Percentiles rank a stretch among this genome's conserved stretches.
phyloP scores from a whole-genome alignment of 148 eudicot species.

The Spergularia marina region DNA sequence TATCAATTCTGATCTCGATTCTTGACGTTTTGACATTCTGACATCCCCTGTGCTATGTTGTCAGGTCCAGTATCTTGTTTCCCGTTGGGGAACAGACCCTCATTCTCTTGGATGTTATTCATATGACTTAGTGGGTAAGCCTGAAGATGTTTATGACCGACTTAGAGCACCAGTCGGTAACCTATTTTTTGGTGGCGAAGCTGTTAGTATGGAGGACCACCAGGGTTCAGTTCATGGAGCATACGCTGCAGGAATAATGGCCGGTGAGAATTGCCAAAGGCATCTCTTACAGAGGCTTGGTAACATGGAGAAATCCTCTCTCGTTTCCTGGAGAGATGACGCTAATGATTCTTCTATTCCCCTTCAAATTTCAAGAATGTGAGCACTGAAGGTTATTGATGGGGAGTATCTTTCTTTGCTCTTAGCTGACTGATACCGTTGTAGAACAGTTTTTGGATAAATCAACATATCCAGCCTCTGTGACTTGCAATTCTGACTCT shows the following conservation, averaged over 20 bases:
- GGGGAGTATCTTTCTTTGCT: background rate
- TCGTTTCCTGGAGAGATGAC: slow-evolving; percentile 45
- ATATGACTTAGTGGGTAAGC: slow-evolving; percentile 83
- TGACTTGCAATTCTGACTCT: no score
- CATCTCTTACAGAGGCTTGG: slow-evolving; percentile 57
- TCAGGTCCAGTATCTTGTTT: slow-evolving; percentile 85
- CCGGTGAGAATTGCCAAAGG: slow-evolving; percentile 73
- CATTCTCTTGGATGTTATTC: slow-evolving; percentile 91
- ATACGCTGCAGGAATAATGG: slow-evolving; percentile 77
- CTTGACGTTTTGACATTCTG: background rate
- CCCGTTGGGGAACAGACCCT: slow-evolving; percentile 89
- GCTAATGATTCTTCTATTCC: slow-evolving; percentile 56
- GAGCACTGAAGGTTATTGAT: background rate
- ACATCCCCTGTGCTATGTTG: background rate
- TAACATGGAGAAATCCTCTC: slow-evolving; percentile 47
- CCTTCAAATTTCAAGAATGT: slow-evolving; percentile 91
- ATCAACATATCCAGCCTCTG: no score
- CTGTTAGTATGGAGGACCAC: slow-evolving; percentile 84
- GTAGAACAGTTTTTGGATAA: no score
- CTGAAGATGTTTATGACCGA: slow-evolving; percentile 76
- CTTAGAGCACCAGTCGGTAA: slow-evolving; percentile 84
- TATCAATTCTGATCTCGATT: background rate
- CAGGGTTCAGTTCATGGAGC: slow-evolving; percentile 99
- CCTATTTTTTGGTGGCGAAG: slow-evolving; percentile 96
- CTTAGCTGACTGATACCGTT: no score